phyloP scores from a whole-genome alignment of 768 basidiomycete genomes.

The Fistulinella prunicolor region DNA sequence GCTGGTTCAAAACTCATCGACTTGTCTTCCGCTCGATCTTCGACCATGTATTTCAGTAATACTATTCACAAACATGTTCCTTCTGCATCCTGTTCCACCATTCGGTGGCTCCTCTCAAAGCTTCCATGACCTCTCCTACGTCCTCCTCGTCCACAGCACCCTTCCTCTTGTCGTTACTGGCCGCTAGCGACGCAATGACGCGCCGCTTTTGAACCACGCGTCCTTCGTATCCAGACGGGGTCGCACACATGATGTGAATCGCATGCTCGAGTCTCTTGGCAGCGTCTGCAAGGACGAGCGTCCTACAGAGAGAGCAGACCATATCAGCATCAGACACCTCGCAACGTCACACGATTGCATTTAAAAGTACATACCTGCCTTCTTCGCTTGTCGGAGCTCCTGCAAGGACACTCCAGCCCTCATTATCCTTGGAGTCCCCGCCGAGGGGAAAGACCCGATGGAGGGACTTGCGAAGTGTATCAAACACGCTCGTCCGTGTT shows the following conservation, averaged over 20 bases:
- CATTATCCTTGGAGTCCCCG: slow-evolving; percentile 2
- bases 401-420: slow-evolving; percentile 26
- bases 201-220: slow-evolving; percentile 34
- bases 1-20: too few species aligned
- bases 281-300: slow-evolving; percentile 37
- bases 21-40: too few species aligned
- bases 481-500: slow-evolving; percentile 37
- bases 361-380: slow-evolving; percentile 21
- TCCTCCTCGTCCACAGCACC: slow-evolving; percentile 5
- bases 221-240: slow-evolving; percentile 45
- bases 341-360: not conserved
- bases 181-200: slow-evolving; percentile 34
- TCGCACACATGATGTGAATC: slow-evolving; percentile 48
- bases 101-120: not conserved
- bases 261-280: slow-evolving; percentile 50
- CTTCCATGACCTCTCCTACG: slow-evolving; percentile 10
- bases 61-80: not conserved
- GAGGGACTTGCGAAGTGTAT: slow-evolving; percentile 40
- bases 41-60: too few species aligned
- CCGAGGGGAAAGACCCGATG: slow-evolving; percentile 21
- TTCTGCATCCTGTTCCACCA: slow-evolving; percentile 8
- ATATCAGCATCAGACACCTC: not conserved
- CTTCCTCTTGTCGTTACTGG: not conserved
- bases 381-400: slow-evolving; percentile 14
- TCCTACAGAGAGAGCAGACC: slow-evolving; percentile 31